Evolutionary conservation across 2,329 filamentous ascomycete species (phyloP).

Genomic region (Neodidymelliopsis sp.): DNA sequence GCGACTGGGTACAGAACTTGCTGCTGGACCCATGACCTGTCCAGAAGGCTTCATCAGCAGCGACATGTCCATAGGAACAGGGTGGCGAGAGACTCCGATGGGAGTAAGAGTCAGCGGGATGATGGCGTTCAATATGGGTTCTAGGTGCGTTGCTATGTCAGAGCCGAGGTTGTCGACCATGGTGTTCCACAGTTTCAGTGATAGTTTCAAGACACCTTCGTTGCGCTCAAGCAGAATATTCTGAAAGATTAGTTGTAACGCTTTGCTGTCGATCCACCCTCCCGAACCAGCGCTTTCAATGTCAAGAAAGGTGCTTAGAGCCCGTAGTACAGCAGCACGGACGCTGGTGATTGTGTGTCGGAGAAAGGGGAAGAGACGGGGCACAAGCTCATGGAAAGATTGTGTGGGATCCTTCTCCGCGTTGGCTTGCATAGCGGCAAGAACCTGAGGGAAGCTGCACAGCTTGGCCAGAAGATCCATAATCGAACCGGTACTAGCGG

Average conservation of each 20-base stretch:
- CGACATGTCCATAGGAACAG: slow-evolving; percentile 87
- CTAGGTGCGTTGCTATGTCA: slow-evolving; percentile 75
- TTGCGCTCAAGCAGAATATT: slow-evolving; percentile 95
- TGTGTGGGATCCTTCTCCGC: slow-evolving; percentile 80
- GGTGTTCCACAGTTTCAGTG: slow-evolving; percentile 85
- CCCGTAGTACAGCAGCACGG: slow-evolving; percentile 89
- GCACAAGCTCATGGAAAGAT: slow-evolving; percentile 91
- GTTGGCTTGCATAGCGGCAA: slow-evolving; percentile 92
- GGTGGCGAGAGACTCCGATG: slow-evolving; percentile 88
- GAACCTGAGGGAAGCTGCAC: slow-evolving; percentile 90
- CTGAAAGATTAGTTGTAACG: slow-evolving; percentile 88
- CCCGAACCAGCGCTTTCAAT: slow-evolving; percentile 81
- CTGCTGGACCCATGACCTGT: slow-evolving; percentile 71
- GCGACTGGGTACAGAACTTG: slow-evolving; percentile 32
- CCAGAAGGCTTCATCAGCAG: slow-evolving; percentile 95
- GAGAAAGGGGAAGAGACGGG: slow-evolving; percentile 92
- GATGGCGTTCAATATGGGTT: slow-evolving; percentile 77
- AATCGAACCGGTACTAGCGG: slow-evolving; percentile 95
- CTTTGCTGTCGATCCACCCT: slow-evolving; percentile 91
- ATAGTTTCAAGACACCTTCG: slow-evolving; percentile 79
- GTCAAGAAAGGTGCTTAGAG: slow-evolving; percentile 89
- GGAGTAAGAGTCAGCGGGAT: slow-evolving; percentile 87
- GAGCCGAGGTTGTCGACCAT: slow-evolving; percentile 73
- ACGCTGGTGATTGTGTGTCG: slow-evolving; percentile 97
- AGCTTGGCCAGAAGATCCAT: slow-evolving; percentile 98